Conservation (phyloP, 1,284 basidiomycete species). For the Dichomitus squalens region DNA sequence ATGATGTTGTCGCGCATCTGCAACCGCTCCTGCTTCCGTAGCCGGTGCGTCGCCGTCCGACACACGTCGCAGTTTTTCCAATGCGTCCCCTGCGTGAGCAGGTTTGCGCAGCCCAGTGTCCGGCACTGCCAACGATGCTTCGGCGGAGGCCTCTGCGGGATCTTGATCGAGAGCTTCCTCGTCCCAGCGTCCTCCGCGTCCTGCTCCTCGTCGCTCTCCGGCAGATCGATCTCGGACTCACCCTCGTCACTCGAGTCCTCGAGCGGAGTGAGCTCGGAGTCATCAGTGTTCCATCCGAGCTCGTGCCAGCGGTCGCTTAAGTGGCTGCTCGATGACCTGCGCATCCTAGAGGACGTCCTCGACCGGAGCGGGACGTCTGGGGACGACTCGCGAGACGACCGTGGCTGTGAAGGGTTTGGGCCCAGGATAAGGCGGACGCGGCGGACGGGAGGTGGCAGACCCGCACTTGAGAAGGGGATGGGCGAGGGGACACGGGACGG, state of each 20-base stretch:
- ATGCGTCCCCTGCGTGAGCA: conserved; percentile 15
- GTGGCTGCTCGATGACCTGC: neutral
- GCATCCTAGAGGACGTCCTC: neutral
- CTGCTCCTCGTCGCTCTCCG: conserved; percentile 13
- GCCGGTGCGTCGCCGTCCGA: conserved; percentile 32
- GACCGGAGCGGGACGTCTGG: neutral
- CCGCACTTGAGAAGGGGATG: neutral
- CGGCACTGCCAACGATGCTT: conserved; percentile 21
- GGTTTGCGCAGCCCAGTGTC: conserved; percentile 17
- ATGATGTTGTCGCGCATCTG: neutral
- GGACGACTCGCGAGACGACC: conserved; percentile 6
- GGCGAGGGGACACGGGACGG: neutral
- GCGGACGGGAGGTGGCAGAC: neutral
- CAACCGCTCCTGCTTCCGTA: conserved; percentile 20
- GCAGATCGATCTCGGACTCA: conserved; percentile 23
- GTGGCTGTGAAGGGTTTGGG: neutral
- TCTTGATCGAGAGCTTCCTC: neutral
- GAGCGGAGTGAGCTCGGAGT: conserved; percentile 29
- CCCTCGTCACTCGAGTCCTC: conserved; percentile 22
- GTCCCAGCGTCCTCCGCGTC: neutral
- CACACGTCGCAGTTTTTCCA: conserved; percentile 39
- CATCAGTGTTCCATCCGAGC: conserved; percentile 24
- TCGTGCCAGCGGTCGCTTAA: neutral
- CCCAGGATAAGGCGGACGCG: conserved; percentile 13
- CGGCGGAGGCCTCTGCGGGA: neutral